Conservation (phyloP, 371 early-diverging fungal species). For the Amoeboaphelidium protococcarum region DNA sequence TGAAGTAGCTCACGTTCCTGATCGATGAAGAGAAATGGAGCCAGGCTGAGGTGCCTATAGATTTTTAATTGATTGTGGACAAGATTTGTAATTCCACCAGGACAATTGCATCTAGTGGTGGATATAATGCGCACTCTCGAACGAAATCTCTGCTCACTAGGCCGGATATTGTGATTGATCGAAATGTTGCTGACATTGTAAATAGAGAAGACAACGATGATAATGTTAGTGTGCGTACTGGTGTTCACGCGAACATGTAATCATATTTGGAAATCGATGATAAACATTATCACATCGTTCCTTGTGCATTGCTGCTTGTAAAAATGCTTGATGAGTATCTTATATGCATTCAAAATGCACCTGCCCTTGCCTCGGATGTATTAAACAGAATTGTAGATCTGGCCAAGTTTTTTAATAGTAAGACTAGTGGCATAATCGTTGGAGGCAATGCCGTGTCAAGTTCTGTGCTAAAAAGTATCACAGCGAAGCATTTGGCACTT, state of each 20-base stretch:
- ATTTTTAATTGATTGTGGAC: conserved; percentile 61
- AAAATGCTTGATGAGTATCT: conserved; percentile 71
- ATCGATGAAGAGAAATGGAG: conserved; percentile 87
- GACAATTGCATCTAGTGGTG: not conserved
- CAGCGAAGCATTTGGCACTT: not conserved
- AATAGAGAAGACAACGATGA: conserved; percentile 7
- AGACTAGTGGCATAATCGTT: not conserved
- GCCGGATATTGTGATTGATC: not conserved
- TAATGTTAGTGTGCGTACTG: conserved; percentile 2
- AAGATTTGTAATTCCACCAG: conserved; percentile 25
- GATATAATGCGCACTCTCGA: conserved; percentile 1
- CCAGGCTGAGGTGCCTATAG: conserved; percentile 60
- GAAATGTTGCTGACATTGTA: not conserved
- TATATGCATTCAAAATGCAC: conserved; percentile 40
- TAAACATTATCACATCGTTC: conserved; percentile 45
- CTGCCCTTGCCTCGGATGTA: conserved; percentile 43
- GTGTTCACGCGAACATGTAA: not conserved
- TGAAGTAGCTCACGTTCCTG: conserved; percentile 51
- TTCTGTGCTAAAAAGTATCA: not conserved
- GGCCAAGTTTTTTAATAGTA: not conserved
- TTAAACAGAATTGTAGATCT: conserved; percentile 57
- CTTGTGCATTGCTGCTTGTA: conserved; percentile 48
- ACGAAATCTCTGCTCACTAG: not conserved
- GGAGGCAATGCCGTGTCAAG: not conserved
- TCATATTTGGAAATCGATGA: conserved; percentile 5